Evolutionary conservation across 2,329 filamentous ascomycete genomes (phyloP).

Genomic region (Hypomyces rosellus): DNA sequence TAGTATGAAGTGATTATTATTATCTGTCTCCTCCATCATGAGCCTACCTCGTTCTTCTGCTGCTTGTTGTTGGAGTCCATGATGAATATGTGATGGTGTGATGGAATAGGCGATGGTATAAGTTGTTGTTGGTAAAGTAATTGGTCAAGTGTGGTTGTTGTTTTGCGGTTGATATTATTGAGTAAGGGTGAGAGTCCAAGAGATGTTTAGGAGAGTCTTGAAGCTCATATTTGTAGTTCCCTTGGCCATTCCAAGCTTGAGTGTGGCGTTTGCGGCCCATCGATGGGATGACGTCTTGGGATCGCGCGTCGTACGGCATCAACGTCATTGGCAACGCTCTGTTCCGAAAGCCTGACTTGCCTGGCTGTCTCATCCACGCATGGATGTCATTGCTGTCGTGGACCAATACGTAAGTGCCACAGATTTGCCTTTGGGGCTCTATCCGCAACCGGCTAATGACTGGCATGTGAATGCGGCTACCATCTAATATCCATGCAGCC

Average conservation of each 20-base stretch:
- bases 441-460: neutral
- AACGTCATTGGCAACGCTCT: neutral
- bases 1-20: neutral
- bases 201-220: neutral
- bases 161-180: neutral
- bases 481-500: no score
- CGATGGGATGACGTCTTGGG: slow-evolving; percentile 8
- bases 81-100: neutral
- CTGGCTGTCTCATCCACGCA: no score
- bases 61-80: slow-evolving; percentile 18
- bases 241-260: neutral
- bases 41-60: slow-evolving; percentile 14
- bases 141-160: neutral
- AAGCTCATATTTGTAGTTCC: slow-evolving; percentile 1
- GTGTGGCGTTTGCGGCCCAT: neutral
- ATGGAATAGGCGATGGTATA: no score
- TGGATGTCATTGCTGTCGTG: neutral
- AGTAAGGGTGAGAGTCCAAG: neutral
- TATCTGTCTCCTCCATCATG: neutral
- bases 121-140: slow-evolving; percentile 1
- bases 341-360: no score
- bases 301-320: no score
- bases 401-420: slow-evolving; percentile 5
- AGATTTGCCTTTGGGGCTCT: neutral
- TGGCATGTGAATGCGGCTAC: neutral